Evolutionary conservation across 2,329 filamentous ascomycete genomes (phyloP).

Genomic region (Mycosphaerella arachidis): DNA sequence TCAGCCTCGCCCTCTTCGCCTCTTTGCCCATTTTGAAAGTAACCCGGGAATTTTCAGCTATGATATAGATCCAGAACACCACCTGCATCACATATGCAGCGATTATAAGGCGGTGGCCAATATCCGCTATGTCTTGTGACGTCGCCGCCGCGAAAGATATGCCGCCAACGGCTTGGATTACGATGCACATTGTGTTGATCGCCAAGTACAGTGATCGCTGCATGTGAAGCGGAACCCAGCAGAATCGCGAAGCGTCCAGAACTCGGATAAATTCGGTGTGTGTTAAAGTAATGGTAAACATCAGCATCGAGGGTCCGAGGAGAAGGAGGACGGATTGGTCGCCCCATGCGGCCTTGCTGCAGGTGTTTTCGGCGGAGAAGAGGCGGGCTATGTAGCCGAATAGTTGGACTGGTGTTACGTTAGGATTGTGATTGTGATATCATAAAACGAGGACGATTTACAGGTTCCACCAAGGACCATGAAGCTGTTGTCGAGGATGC

Average conservation of each 20-base stretch:
- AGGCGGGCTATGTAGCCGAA: constrained; percentile 4
- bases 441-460: neutral
- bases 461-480: constrained; percentile 9
- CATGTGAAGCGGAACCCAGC: constrained; percentile 4
- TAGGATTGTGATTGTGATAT: neutral
- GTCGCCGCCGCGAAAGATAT: neutral
- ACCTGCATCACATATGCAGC: constrained; percentile 9
- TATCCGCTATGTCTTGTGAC: neutral
- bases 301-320: constrained; percentile 6
- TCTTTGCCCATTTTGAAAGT: neutral
- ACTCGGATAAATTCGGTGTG: constrained; percentile 7
- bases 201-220: constrained; percentile 3
- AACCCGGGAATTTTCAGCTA: constrained; percentile 6
- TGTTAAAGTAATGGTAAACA: constrained; percentile 6
- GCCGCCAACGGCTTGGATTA: constrained; percentile 3
- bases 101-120: constrained; percentile 4
- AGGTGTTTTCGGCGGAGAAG: constrained; percentile 1
- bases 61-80: constrained; percentile 7
- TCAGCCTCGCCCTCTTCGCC: neutral
- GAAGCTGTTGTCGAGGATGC: constrained; percentile 7
- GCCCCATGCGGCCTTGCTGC: constrained; percentile 3
- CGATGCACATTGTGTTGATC: neutral
- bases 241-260: neutral
- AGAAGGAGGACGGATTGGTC: constrained; percentile 8
- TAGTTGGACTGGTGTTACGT: neutral